Conservation (phyloP, 805 yeast genomes). For the Teunomyces funiuensis region DNA sequence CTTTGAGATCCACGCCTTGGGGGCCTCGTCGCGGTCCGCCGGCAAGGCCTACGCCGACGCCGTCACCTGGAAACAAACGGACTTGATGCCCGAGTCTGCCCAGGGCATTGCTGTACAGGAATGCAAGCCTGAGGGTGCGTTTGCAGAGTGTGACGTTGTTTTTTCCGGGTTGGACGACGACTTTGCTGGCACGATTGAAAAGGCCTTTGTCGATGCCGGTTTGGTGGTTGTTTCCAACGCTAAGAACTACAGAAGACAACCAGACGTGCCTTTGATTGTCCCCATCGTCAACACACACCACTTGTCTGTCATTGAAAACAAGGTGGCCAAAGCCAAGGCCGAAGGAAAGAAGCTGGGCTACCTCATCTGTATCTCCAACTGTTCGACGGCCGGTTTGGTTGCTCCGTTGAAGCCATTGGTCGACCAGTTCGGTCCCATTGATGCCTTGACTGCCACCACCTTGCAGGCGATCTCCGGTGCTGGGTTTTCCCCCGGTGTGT, state of each 20-base stretch:
- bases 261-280: conserved; percentile 87
- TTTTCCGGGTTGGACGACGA: conserved; percentile 94
- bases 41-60: conserved; percentile 86
- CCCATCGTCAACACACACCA: conserved; percentile 96
- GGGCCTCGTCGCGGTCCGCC: conserved; percentile 93
- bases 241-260: conserved; percentile 87
- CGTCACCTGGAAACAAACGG: conserved; percentile 91
- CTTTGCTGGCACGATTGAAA: conserved; percentile 89
- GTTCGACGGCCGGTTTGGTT: conserved; percentile 97
- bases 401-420: conserved; percentile 95
- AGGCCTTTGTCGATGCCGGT: conserved; percentile 78
- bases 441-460: conserved; percentile 83
- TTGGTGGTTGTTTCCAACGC: conserved; percentile 90
- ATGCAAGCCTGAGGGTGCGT: conserved; percentile 68
- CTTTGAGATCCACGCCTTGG: conserved; percentile 78
- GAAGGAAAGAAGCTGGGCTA: conserved; percentile 71
- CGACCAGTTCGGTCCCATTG: conserved; percentile 87
- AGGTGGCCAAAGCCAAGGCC: conserved; percentile 53
- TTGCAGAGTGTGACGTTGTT: conserved; percentile 88
- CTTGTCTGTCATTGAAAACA: conserved; percentile 65
- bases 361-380: conserved; percentile 93
- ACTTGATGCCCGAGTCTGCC: conserved; percentile 69
- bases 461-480: conserved; percentile 98
- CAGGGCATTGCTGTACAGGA: conserved; percentile 66
- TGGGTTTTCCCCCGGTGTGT: conserved; percentile 96